These are phyloP conservation scores for Porpolomopsis calyptriformis DNA, from an alignment of 768 basidiomycete genomes.

Conservation along the genomic window DNA sequence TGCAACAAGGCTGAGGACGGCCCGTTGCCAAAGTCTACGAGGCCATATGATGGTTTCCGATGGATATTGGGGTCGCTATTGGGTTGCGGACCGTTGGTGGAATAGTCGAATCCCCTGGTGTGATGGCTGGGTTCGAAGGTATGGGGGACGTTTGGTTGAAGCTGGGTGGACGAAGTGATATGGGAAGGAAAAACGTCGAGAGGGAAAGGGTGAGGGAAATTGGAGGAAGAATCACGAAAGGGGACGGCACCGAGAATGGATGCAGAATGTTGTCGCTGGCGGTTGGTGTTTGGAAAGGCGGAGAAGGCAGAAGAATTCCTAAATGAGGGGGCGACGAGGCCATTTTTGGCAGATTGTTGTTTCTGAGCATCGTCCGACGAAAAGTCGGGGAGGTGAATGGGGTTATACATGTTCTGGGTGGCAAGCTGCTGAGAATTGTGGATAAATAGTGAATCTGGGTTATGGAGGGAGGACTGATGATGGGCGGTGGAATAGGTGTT, in stretches of 20 bases:
- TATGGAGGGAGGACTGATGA: conserved; percentile 15
- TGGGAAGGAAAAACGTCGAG: conserved; percentile 25
- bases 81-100: background rate
- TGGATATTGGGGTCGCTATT: background rate
- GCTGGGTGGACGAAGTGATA: conserved; percentile 30
- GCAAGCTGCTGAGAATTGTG: conserved; percentile 22
- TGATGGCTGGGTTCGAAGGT: conserved; percentile 1
- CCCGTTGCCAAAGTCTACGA: conserved; percentile 2
- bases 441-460: conserved; percentile 17
- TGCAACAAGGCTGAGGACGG: conserved; percentile 5
- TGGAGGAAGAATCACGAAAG: conserved; percentile 4
- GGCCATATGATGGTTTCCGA: conserved; percentile 3
- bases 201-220: conserved; percentile 9
- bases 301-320: conserved; percentile 20
- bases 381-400: conserved; percentile 30
- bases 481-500: conserved; percentile 19
- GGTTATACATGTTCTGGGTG: conserved; percentile 23
- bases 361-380: conserved; percentile 30
- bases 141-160: background rate
- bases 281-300: conserved; percentile 33
- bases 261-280: conserved; percentile 29
- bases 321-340: conserved; percentile 21
- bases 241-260: conserved; percentile 16
- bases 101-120: conserved; percentile 6
- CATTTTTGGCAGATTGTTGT: conserved; percentile 26